These are phyloP conservation scores for Apium graveolens DNA, from an alignment of 129 eudicot species.

Conservation along the genomic window DNA sequence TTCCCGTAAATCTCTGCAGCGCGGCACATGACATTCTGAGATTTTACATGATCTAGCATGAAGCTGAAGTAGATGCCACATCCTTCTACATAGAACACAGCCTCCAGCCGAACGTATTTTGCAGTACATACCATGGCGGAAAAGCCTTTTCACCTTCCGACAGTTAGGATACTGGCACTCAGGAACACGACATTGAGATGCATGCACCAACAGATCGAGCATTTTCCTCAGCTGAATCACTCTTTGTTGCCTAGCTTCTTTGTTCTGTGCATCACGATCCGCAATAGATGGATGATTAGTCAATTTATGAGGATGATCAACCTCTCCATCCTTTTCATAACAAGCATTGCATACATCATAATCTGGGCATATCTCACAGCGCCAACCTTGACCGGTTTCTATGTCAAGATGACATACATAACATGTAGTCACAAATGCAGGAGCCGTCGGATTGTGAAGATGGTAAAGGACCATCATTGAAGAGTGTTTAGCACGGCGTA, in stretches of 20 bases:
- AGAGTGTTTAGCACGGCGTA: slow-evolving; percentile 93
- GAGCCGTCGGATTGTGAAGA: slow-evolving; percentile 93
- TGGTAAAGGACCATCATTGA: slow-evolving; percentile 96
- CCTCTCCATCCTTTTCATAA: slow-evolving; percentile 58
- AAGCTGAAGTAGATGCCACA: slow-evolving; percentile 93
- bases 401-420: slow-evolving; percentile 63
- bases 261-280: slow-evolving; percentile 82
- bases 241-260: slow-evolving; percentile 79
- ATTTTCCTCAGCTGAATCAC: slow-evolving; percentile 79
- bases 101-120: slow-evolving; percentile 76
- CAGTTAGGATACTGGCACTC: slow-evolving; percentile 77
- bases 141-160: slow-evolving; percentile 87
- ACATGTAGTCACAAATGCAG: slow-evolving; percentile 81
- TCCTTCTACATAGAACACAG: slow-evolving; percentile 72
- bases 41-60: slow-evolving; percentile 91
- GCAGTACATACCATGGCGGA: slow-evolving; percentile 81
- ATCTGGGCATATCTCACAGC: slow-evolving; percentile 91
- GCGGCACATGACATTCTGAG: slow-evolving; percentile 68
- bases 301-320: slow-evolving; percentile 85
- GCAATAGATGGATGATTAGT: slow-evolving; percentile 68
- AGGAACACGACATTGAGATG: slow-evolving; percentile 75
- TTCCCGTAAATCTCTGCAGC: slow-evolving; percentile 82
- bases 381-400: slow-evolving; percentile 98
- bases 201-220: slow-evolving; percentile 97
- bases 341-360: slow-evolving; percentile 83